Conservation (phyloP, 2,329 filamentous ascomycete species). For the Penicillium verrucosum region DNA sequence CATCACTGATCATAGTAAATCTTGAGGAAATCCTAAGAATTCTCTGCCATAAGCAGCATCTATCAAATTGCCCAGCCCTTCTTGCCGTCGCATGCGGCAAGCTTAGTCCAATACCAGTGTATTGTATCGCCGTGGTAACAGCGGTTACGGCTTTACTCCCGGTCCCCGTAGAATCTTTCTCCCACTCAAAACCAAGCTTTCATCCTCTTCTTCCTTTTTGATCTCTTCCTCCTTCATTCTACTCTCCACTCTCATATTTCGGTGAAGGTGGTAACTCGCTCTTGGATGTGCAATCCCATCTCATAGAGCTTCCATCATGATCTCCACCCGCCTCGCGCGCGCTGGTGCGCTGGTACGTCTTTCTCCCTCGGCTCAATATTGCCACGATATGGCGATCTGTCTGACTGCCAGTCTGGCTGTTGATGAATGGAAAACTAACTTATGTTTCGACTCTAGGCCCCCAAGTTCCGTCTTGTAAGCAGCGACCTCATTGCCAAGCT, state of each 20-base stretch:
- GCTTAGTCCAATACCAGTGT: conserved; percentile 24
- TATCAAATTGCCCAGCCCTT: conserved; percentile 16
- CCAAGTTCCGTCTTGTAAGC: conserved; percentile 48
- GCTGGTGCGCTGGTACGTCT: conserved; percentile 47
- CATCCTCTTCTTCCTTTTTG: conserved; percentile 38
- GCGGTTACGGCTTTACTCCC: conserved; percentile 38
- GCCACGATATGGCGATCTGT: not conserved
- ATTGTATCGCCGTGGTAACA: conserved; percentile 34
- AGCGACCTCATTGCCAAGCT: conserved; percentile 4
- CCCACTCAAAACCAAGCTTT: conserved; percentile 41
- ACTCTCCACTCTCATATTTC: conserved; percentile 33
- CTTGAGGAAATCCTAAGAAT: not conserved
- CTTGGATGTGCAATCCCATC: conserved; percentile 40
- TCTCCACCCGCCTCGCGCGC: conserved; percentile 48
- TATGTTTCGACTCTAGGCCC: conserved; percentile 31
- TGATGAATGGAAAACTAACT: conserved; percentile 24
- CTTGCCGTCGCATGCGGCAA: conserved; percentile 33
- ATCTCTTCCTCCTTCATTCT: conserved; percentile 36
- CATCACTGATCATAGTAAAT: not conserved
- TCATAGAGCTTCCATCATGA: conserved; percentile 46
- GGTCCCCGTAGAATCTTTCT: conserved; percentile 37
- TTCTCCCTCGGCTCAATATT: conserved; percentile 1
- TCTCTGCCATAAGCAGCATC: not conserved
- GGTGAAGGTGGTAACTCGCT: conserved; percentile 37
- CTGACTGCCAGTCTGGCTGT: not conserved